Base-by-base conservation (phyloP, 2,329 filamentous ascomycete species). In the Fusarium bulbicola region DNA sequence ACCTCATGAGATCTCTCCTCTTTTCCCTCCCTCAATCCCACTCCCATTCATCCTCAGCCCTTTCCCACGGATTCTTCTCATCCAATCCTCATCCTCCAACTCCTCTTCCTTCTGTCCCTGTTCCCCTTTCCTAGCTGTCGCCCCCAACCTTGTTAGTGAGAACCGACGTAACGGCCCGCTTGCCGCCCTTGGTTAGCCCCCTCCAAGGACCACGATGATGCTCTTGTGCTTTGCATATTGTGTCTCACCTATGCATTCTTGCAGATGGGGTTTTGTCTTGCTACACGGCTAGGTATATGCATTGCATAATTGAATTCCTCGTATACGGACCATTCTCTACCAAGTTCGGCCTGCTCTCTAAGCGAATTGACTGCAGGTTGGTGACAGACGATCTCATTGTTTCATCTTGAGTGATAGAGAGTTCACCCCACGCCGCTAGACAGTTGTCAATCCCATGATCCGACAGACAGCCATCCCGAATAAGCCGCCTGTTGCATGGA, bases 381-480 rank as follows among this genome's bases (percentile, higher is more conserved):
- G 34, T 28, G 34, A 30, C 7, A 11, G 21, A 34, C 28, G 9
- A 52, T 63, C 43, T 50, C 15, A 34, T 36, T 52, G 58, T 69
- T 69, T 69, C 65, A 69, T 46, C 42, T 59, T 59, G 30, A 34
- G 45, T 40, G n/a, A 21, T 14, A 46, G 32, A 39, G 30, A 47
- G 42, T 28, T 28, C 46, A 58, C 59, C 59, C 69, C 59, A 60
- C 59, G 64, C 40, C 69, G 60, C 70, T 73, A 73, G 70, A 73
- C 66, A 73, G 66, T 60, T 72, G 70, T 72, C 70, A 72, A 66
- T 70, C 70, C 65, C 65, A 61, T 66, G 66, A 73, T 74, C 70
- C 62, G 50, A 42, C 49, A 68, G 46, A 34, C 54, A 63, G 49
- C 66, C 58, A 71, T 56, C 61, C 59, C 63, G 53, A 52, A 63